These are phyloP conservation scores for Casuarina equisetifolia DNA, from an alignment of 306 rosid genomes.

Conservation along the genomic window DNA sequence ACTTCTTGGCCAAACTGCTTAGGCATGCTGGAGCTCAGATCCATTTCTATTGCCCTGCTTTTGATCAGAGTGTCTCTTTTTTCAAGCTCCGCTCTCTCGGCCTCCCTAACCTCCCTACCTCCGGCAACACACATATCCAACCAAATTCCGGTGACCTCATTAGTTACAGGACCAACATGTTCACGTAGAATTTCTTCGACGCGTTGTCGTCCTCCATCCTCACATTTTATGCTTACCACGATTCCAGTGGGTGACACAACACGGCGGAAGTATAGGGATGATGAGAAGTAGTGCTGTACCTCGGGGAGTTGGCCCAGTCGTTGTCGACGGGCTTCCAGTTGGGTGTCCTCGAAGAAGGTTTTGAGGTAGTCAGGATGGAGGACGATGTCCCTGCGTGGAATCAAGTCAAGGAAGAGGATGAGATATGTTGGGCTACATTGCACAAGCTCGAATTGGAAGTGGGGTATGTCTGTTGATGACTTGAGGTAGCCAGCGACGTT, in stretches of 20 bases:
- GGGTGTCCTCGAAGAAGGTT: constrained; percentile 23
- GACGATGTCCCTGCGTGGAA: constrained; percentile 27
- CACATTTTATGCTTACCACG: constrained; percentile 24
- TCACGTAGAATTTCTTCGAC: constrained; percentile 23
- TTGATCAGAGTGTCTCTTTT: constrained; percentile 28
- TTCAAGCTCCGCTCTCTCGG: constrained; percentile 18
- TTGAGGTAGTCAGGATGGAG: constrained; percentile 28
- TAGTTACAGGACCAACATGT: constrained; percentile 12
- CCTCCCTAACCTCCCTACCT: constrained; percentile 14
- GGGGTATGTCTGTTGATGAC: constrained; percentile 28
- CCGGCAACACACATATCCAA: constrained; percentile 17
- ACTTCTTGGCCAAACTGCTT: constrained; percentile 32
- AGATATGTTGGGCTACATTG: constrained; percentile 29
- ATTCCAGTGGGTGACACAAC: constrained; percentile 30
- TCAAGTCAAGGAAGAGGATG: constrained; percentile 32
- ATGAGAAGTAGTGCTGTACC: constrained; percentile 30
- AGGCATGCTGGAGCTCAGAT: constrained; percentile 27
- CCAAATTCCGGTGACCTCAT: constrained; percentile 26
- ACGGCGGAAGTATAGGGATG: constrained; percentile 26
- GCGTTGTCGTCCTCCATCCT: constrained; percentile 1
- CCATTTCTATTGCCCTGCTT: constrained; percentile 30
- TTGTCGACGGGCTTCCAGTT: constrained; percentile 15
- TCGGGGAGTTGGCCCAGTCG: constrained; percentile 7
- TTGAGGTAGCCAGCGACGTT: constrained; percentile 28
- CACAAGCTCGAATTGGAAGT: constrained; percentile 32